Conservation (phyloP, 148 eudicot species). For the Amaranthus cruentus region DNA sequence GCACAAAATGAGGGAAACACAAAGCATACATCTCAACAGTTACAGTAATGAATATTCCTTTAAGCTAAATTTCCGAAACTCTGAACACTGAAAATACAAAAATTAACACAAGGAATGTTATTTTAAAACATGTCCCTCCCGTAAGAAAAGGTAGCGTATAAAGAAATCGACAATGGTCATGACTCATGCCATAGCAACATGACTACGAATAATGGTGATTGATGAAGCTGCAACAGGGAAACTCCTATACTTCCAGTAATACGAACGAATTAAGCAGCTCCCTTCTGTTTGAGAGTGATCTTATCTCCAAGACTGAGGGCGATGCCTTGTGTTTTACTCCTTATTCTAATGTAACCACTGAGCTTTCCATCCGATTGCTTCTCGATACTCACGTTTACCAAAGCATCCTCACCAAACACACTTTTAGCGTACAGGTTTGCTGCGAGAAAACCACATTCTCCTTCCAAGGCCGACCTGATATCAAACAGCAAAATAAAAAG, state of each 20-base stretch:
- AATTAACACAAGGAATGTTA: conserved; percentile 12
- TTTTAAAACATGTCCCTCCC: conserved; percentile 5
- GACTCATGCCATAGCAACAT: conserved; percentile 20
- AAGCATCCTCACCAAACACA: conserved; percentile 87
- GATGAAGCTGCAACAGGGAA: conserved; percentile 33
- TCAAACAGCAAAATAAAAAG: conserved; percentile 2
- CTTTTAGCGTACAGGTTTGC: conserved; percentile 95
- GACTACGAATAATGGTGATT: conserved; percentile 30
- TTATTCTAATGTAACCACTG: conserved; percentile 87
- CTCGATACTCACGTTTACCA: conserved; percentile 84
- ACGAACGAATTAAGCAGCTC: conserved; percentile 18
- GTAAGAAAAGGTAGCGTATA: conserved; percentile 12
- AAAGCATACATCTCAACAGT: conserved; percentile 19
- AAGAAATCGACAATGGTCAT: conserved; percentile 17
- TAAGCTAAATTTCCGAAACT: conserved; percentile 25
- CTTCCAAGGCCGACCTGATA: conserved; percentile 83
- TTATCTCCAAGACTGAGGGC: conserved; percentile 89
- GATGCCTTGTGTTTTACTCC: conserved; percentile 93
- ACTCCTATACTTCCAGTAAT: conserved; percentile 18
- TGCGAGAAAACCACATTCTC: conserved; percentile 87
- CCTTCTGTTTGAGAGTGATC: conserved; percentile 75
- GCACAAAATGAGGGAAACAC: conserved; percentile 1
- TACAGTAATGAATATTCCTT: conserved; percentile 22
- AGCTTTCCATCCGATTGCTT: conserved; percentile 81
- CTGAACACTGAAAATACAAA: conserved; percentile 12